A percentile compares a stretch with the other conserved stretches of the same genome.
Conservation (phyloP, 2,329 filamentous ascomycete genomes). For the Ophiosphaerella herpotricha region DNA sequence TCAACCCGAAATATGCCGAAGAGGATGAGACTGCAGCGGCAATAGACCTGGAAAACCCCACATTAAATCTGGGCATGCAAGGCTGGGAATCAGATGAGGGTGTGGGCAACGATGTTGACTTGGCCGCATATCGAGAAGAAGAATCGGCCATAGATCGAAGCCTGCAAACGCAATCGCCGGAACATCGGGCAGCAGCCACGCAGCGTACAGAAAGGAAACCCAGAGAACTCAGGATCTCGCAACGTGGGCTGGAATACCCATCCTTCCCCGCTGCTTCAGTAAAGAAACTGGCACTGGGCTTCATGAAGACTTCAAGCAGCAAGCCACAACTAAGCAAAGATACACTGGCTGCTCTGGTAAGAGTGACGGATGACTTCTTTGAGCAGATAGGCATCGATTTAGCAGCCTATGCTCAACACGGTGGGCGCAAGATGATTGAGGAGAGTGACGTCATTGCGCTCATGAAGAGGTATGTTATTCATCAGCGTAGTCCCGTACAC, state of each 20-base stretch:
- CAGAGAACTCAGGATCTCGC: conserved; percentile 65
- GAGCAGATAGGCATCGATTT: conserved; percentile 84
- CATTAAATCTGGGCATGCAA: conserved; percentile 19
- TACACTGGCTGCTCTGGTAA: conserved; percentile 73
- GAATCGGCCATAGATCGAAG: conserved; percentile 42
- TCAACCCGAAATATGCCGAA: conserved; percentile 19
- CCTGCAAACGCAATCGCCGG: conserved; percentile 33
- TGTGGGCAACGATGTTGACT: conserved; percentile 31
- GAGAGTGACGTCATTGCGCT: conserved; percentile 81
- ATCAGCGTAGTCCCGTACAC: conserved; percentile 21
- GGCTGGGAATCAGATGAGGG: conserved; percentile 40
- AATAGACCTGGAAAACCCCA: conserved; percentile 30
- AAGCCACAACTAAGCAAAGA: conserved; percentile 75
- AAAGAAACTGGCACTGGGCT: conserved; percentile 71
- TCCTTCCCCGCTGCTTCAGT: conserved; percentile 74
- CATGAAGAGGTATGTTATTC: conserved; percentile 73
- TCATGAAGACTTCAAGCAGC: conserved; percentile 68
- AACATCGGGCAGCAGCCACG: conserved; percentile 18
- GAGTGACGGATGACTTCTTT: conserved; percentile 90
- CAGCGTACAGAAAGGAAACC: conserved; percentile 33
- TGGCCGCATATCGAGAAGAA: conserved; percentile 42
- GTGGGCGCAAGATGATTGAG: conserved; percentile 81
- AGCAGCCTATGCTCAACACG: conserved; percentile 78
- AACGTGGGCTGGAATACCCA: conserved; percentile 75
- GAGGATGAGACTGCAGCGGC: conserved; percentile 26